Conservation (phyloP, 352 stramenopile species). For the Globisporangium alternatum region DNA sequence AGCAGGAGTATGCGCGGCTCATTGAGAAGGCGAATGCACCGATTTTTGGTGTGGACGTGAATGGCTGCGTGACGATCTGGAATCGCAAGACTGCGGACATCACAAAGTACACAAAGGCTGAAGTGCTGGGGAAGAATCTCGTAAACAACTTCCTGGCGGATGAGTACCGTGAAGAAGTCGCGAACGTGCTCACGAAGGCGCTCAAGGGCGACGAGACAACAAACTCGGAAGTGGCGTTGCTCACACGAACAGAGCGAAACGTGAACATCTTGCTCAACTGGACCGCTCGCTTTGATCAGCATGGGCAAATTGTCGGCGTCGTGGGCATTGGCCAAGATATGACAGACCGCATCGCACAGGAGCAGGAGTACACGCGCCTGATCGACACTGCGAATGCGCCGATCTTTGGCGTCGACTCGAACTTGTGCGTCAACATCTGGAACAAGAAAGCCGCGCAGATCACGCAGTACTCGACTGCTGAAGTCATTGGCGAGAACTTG, state of each 20-base stretch:
- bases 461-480: constrained; percentile 73
- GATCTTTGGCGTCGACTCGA: constrained; percentile 89
- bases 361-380: constrained; percentile 86
- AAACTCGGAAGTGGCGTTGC: constrained; percentile 83
- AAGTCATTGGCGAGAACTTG: constrained; percentile 80
- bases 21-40: constrained; percentile 68
- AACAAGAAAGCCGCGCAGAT: constrained; percentile 91
- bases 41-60: constrained; percentile 66
- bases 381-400: constrained; percentile 90
- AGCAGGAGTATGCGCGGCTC: constrained; percentile 55
- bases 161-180: constrained; percentile 47
- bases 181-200: constrained; percentile 52
- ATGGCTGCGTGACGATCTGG: constrained; percentile 57
- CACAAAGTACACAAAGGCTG: constrained; percentile 40
- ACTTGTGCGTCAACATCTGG: constrained; percentile 90
- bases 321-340: constrained; percentile 87
- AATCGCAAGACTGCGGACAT: constrained; percentile 52
- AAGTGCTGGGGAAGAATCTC: constrained; percentile 45
- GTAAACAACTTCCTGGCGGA: constrained; percentile 57
- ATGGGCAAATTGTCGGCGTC: constrained; percentile 78
- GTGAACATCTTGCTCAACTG: constrained; percentile 74
- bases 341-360: constrained; percentile 81
- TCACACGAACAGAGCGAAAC: constrained; percentile 59
- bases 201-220: constrained; percentile 63
- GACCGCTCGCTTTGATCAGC: constrained; percentile 61